These are phyloP conservation scores for Linnemannia hyalina DNA, from an alignment of 192 early-diverging fungal species.

Conservation along the genomic window DNA sequence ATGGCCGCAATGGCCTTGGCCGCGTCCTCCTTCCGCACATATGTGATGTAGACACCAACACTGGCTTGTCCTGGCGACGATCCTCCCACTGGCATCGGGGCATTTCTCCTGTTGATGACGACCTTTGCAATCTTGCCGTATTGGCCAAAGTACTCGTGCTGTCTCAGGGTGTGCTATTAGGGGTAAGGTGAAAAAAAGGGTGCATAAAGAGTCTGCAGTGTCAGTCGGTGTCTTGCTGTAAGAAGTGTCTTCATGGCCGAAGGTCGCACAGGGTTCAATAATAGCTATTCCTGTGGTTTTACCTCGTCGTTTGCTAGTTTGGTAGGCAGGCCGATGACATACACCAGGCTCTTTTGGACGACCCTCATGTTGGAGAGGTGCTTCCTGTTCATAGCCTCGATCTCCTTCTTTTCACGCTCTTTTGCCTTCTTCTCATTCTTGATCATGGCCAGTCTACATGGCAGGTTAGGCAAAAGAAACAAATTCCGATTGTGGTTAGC, in stretches of 20 bases:
- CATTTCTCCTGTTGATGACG: constrained; percentile 88
- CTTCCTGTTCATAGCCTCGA: constrained; percentile 80
- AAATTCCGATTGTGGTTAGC: background rate
- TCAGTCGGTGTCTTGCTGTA: background rate
- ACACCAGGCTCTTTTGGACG: constrained; percentile 97
- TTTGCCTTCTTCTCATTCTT: constrained; percentile 77
- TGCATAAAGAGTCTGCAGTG: background rate
- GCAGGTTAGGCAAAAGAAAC: background rate
- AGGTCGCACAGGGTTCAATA: background rate
- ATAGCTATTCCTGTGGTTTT: background rate
- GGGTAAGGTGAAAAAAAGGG: background rate
- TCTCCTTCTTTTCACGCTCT: constrained; percentile 93
- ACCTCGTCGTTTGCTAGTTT: constrained; percentile 93
- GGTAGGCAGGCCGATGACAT: constrained; percentile 93
- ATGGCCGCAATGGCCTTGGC: constrained; percentile 93
- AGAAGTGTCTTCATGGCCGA: background rate
- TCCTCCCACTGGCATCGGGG: constrained; percentile 54
- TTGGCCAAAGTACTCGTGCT: constrained; percentile 96
- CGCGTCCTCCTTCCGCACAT: constrained; percentile 92
- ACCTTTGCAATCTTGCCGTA: constrained; percentile 96
- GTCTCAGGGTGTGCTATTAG: constrained; percentile 74
- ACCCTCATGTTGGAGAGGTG: constrained; percentile 92
- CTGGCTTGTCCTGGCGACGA: constrained; percentile 60
- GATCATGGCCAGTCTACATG: constrained; percentile 57
- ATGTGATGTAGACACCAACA: constrained; percentile 95